These are phyloP conservation scores for Skeletonema grethae DNA, from an alignment of 108 stramenopile species.

Conservation along the genomic window DNA sequence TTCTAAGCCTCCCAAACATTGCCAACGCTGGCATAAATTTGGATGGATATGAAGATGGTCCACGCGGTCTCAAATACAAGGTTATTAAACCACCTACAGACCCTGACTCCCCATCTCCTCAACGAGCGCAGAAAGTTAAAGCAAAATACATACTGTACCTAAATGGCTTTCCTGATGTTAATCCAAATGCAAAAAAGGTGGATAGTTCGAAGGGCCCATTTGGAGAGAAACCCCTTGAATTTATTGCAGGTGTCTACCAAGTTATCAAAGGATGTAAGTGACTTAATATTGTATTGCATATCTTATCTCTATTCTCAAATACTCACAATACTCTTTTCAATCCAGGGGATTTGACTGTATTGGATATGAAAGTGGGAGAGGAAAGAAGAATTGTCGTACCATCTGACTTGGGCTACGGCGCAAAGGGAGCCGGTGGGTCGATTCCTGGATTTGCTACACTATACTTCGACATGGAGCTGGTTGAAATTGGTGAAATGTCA, in stretches of 20 bases:
- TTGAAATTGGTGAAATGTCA: slow-evolving; percentile 33
- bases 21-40: slow-evolving; percentile 4
- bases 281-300: no score
- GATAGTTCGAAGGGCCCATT: slow-evolving; percentile 39
- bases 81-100: slow-evolving; percentile 32
- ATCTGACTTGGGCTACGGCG: slow-evolving; percentile 67
- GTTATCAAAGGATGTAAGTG: no score
- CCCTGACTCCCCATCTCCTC: slow-evolving; percentile 20
- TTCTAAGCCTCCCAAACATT: neutral
- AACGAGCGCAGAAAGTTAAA: slow-evolving; percentile 54
- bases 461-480: slow-evolving; percentile 66
- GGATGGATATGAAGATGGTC: slow-evolving; percentile 15
- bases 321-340: no score
- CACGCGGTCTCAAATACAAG: slow-evolving; percentile 52
- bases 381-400: slow-evolving; percentile 65
- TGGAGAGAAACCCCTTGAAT: slow-evolving; percentile 48
- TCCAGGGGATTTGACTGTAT: slow-evolving; percentile 65
- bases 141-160: slow-evolving; percentile 52
- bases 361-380: slow-evolving; percentile 72
- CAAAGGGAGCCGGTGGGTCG: slow-evolving; percentile 47
- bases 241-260: slow-evolving; percentile 52
- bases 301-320: no score
- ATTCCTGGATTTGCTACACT: slow-evolving; percentile 68
- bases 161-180: slow-evolving; percentile 50
- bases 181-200: slow-evolving; percentile 32